Base-by-base conservation (phyloP, 768 basidiomycete species). In the Lactarius trivialis region DNA sequence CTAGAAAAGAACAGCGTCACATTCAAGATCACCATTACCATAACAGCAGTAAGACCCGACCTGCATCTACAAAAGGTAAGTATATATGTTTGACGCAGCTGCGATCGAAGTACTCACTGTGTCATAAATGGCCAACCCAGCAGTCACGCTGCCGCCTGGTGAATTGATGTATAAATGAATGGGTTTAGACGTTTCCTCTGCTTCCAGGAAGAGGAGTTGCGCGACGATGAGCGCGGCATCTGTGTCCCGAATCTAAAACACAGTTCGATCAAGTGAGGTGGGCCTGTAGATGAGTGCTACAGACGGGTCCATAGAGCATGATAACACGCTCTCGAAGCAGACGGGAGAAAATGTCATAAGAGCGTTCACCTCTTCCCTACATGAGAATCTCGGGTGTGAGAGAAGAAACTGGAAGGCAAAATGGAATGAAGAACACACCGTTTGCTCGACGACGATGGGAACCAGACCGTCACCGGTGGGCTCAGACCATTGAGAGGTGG, bases 151-250 rank as follows among this genome's bases (percentile, higher is more conserved):
- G 33, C 96, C 96, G 2, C 96, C 96, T 0, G 96, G 96, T 7
- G 91, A 94, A 75, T 98, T 98, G 68, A 98, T 96, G 74, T 98
- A 98, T 12, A 98, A 76, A 69, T 96, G 94, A 59, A 98, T 97
- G 3, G 96, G 96, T 71, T 93, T 92, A 9, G 86, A 85, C 0
- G 93, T 85, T 67, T 98, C 94, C 73, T 96, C 95, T 1, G 96
- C 95, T 78, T 98, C 96, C 62, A 98, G 80, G 74, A 96, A 98
- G 45, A 98, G 84, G 8, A 98, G 79, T 70, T 98, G 95, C 1
- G 95, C 92, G 7, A 97, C 93, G 36, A 86, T 81, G 61, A 97
- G 78, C 4, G 93, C 89, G 1, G 95, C 89, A 68, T 92, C 87
- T n/a, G 83, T 81, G 74, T 97, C 95, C 66, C 85, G 83, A 71